Conservation (phyloP, 306 rosid species). For the Neltuma alba region DNA sequence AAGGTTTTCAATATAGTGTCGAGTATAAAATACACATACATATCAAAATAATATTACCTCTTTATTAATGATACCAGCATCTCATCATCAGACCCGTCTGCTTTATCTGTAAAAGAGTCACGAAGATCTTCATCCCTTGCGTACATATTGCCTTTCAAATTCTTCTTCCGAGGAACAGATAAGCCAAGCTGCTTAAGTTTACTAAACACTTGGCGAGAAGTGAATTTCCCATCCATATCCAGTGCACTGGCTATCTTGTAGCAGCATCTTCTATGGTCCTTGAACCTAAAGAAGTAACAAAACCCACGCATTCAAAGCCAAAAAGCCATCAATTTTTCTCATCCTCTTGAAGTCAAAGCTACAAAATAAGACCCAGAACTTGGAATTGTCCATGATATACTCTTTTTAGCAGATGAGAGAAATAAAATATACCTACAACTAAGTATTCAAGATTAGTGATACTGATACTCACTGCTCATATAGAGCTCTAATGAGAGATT, state of each 20-base stretch:
- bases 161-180: slow-evolving; percentile 55
- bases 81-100: slow-evolving; percentile 69
- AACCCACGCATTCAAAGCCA: slow-evolving; percentile 19
- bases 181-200: slow-evolving; percentile 92
- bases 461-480: slow-evolving; percentile 84
- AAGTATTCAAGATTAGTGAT: slow-evolving; percentile 38
- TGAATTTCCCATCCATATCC: slow-evolving; percentile 63
- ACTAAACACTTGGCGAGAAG: slow-evolving; percentile 74
- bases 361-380: slow-evolving; percentile 6
- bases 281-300: slow-evolving; percentile 58
- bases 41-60: slow-evolving; percentile 48
- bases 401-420: slow-evolving; percentile 9
- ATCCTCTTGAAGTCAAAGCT: background rate
- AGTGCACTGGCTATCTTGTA: slow-evolving; percentile 86
- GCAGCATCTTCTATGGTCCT: slow-evolving; percentile 81
- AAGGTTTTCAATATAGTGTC: background rate
- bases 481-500: slow-evolving; percentile 64
- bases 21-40: background rate
- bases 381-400: slow-evolving; percentile 5
- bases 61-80: slow-evolving; percentile 60
- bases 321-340: background rate
- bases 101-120: slow-evolving; percentile 40
- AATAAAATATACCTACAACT: slow-evolving; percentile 27
- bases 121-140: slow-evolving; percentile 45
- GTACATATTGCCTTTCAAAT: slow-evolving; percentile 38